Evolutionary conservation across 2,329 filamentous ascomycete genomes (phyloP), one percentile per base, ranked within the genome.

Genomic region (Alternaria longipes): DNA sequence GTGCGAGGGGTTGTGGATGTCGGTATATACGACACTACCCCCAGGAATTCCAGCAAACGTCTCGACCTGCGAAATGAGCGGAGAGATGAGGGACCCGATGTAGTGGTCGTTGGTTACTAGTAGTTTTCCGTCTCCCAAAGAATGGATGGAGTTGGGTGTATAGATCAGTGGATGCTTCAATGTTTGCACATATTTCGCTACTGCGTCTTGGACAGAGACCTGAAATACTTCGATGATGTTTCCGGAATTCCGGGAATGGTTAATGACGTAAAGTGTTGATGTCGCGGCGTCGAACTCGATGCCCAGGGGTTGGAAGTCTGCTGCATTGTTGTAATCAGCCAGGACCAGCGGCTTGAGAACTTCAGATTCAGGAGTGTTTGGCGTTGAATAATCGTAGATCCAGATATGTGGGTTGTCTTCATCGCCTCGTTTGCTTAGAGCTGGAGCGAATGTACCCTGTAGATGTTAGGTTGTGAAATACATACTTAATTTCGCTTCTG

Each of bases 51-150:
- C 77, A 1, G 74, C 64, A 51, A 77, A 81, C 0, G 80, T 81
- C 57, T 83, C 81, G 3, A 81, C 32, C 30, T 74, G 73, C 2
- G 73, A 71, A 1, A 81, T 61, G 2, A 76, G 7, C 0, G 64
- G 67, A 1, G 71, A 69, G 1, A 66, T 44, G 8, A 70, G 63
- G 1, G 74, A 64, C 12, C 66, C 69, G 52, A 81, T 72, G 63
- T 71, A 75, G 64, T 83, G 81, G 65, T 83, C 81, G 56, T 82
- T 83, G 16, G 80, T 81, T 14, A 82, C 66, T 52, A 78, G 73
- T 2, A 82, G 54, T 32, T 76, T 74, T 5, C 69, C 67, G 5
- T 64, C 47, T 8, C 72, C 74, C 12, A 82, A 58, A 1, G 73
- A 67, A 12, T 74, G 65, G n/a, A 83, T 71, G 3, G 76, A 73